Evolutionary conservation across 805 yeast genomes (phyloP).

Genomic region (Spathaspora gorwiae): DNA sequence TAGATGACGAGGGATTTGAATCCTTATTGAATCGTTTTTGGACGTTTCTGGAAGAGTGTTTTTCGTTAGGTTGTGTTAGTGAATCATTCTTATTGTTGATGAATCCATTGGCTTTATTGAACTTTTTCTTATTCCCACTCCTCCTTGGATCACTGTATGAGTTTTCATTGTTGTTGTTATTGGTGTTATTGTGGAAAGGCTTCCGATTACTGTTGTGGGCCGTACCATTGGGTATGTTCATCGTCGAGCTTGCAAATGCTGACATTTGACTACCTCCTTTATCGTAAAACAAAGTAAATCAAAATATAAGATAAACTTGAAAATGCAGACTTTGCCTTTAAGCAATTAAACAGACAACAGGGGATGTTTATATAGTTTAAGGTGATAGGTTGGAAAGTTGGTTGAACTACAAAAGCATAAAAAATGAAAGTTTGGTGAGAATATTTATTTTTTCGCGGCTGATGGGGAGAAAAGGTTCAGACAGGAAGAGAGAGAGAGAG

Average conservation of each 20-base stretch:
- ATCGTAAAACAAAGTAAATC: too few relatives aligned
- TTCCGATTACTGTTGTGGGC: neutral
- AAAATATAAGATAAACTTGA: too few relatives aligned
- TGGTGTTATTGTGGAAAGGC: conserved; percentile 1
- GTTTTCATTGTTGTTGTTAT: neutral
- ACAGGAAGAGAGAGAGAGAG: too few relatives aligned
- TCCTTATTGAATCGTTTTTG: neutral
- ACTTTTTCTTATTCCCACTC: conserved; percentile 6
- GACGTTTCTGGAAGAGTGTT: neutral
- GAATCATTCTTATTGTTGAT: neutral
- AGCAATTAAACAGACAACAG: too few relatives aligned
- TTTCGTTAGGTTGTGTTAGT: neutral
- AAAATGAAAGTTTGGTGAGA: too few relatives aligned
- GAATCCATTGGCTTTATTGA: neutral
- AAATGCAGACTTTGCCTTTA: too few relatives aligned
- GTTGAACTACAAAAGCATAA: too few relatives aligned
- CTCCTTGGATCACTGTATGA: conserved; percentile 12
- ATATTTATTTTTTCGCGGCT: too few relatives aligned
- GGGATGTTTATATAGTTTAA: too few relatives aligned
- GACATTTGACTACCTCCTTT: conserved; percentile 9
- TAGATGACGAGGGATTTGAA: neutral
- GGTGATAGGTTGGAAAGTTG: too few relatives aligned
- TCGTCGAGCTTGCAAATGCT: conserved; percentile 13
- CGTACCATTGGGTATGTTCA: neutral
- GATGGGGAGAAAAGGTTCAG: too few relatives aligned